Percentiles rank a stretch among this genome's conserved stretches.
phyloP scores from a whole-genome alignment of 306 rosid species.

The Cucurbita argyrosperma region DNA sequence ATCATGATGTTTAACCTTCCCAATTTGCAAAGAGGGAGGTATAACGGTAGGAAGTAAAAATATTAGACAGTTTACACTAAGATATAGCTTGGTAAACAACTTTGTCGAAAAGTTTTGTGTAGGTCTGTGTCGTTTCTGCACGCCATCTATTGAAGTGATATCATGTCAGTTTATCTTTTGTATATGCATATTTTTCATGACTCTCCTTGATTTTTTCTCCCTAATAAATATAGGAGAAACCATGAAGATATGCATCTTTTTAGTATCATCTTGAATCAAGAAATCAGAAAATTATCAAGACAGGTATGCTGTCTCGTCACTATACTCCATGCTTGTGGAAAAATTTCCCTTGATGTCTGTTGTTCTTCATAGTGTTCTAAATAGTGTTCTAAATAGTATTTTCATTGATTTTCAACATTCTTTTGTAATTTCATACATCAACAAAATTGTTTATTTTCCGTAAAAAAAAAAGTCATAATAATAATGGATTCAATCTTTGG shows the following conservation, averaged over 20 bases:
- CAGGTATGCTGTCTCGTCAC: conserved; percentile 47
- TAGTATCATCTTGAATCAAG: conserved; percentile 67
- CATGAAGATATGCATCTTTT: conserved; percentile 77
- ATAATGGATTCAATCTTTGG: neutral
- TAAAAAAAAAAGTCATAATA: too few relatives aligned
- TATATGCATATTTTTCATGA: neutral
- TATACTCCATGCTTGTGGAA: neutral
- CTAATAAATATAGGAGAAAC: conserved; percentile 50
- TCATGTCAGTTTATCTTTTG: neutral
- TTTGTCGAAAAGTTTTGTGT: too few relatives aligned
- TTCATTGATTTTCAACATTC: neutral
- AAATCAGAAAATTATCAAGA: conserved; percentile 64
- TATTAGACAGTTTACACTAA: too few relatives aligned
- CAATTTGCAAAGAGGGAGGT: too few relatives aligned
- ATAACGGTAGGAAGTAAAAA: too few relatives aligned
- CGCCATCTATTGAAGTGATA: neutral
- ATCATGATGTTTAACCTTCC: too few relatives aligned
- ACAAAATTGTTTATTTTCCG: too few relatives aligned
- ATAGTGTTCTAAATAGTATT: neutral
- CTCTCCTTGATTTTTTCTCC: conserved; percentile 2
- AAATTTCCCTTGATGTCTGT: neutral
- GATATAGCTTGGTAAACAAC: too few relatives aligned
- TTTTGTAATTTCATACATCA: too few relatives aligned
- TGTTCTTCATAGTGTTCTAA: neutral
- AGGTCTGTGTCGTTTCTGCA: neutral